Base-by-base conservation (phyloP, 139 green algal species). In the Volvox africanus region DNA sequence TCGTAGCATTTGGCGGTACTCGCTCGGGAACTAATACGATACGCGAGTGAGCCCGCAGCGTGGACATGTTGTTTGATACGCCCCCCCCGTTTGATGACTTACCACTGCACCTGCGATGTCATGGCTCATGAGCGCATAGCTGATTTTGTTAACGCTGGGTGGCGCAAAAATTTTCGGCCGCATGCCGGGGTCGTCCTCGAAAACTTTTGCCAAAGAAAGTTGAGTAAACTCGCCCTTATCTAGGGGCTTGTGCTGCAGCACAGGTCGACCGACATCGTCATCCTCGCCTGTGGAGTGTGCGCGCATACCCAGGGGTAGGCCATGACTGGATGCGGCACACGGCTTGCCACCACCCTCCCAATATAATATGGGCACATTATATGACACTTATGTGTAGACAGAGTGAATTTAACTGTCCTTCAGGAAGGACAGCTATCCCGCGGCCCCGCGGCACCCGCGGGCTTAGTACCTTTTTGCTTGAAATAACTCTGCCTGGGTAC, bases 141-240 rank as follows among this genome's bases (percentile, higher is more conserved):
- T 75, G n/a, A 75, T 13, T 44, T 92, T 91, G 79, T 93, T 92
- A 12, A 90, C 67, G 14, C 2, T 33, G 2, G 44, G 22, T 0
- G 75, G 62, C 44, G 68, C 67, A 19, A 88, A 73, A 67, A 89
- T 67, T 20, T 87, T 82, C 1, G 91, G 91, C 44, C 91, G 86
- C 91, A 92, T 92, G 55, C 69, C 69, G 9, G 91, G 69, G 50
- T 93, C 91, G 20, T 91, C 87, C 13, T 91, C 84, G 22, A 88
- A 88, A 21, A 88, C 82, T 44, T 89, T 89, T 30, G 69, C 80
- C 30, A 89, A 37, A 14, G 68, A 82, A 11, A 71, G 1, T 88
- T 94, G 92, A 30, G 82, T 80, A 77, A 89, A 68, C 24, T 89
- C 75, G 30, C 92, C 91, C 61, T 93, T 94, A 20, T 80, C 77